A percentile compares a stretch with the other conserved stretches of the same genome.
phyloP scores from a whole-genome alignment of 2,329 filamentous ascomycete species.

The Juglanconis sp. region DNA sequence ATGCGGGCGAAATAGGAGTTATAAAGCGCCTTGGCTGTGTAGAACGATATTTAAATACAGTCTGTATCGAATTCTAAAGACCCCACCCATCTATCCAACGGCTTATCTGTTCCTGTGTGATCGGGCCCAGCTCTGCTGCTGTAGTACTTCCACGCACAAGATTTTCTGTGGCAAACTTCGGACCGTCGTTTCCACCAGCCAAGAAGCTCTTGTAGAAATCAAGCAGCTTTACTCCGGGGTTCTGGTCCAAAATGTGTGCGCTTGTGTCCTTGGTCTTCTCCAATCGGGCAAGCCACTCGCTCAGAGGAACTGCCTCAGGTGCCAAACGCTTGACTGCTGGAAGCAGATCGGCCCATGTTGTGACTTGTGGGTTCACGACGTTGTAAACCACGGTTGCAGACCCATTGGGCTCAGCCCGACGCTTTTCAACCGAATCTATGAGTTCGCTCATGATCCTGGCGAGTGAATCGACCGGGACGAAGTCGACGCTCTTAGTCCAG shows the following conservation, averaged over 20 bases:
- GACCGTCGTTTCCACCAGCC: neutral
- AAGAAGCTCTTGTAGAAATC: conserved; percentile 14
- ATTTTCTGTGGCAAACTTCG: conserved; percentile 7
- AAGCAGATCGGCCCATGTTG: conserved; percentile 7
- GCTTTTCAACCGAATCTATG: conserved; percentile 16
- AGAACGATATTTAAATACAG: too few relatives aligned
- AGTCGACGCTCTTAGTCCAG: conserved; percentile 21
- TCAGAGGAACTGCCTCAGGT: conserved; percentile 2
- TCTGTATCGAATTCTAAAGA: neutral
- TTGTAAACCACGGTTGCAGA: conserved; percentile 8
- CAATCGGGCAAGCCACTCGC: conserved; percentile 8
- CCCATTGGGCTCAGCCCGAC: neutral
- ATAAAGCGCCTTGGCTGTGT: too few relatives aligned
- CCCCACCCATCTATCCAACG: conserved; percentile 12
- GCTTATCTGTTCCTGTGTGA: conserved; percentile 7
- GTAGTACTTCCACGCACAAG: conserved; percentile 7
- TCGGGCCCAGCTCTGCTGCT: conserved; percentile 4
- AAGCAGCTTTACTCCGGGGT: conserved; percentile 12
- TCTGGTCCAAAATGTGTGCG: conserved; percentile 8
- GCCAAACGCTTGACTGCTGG: conserved; percentile 3
- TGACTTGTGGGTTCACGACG: conserved; percentile 7
- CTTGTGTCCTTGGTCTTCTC: conserved; percentile 7
- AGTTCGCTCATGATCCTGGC: conserved; percentile 24
- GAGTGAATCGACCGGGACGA: conserved; percentile 27
- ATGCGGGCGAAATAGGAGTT: too few relatives aligned